A percentile compares a stretch with the other conserved stretches of the same genome.
Evolutionary conservation across 352 stramenopile genomes (phyloP).

Genomic region (Pythium biforme): DNA sequence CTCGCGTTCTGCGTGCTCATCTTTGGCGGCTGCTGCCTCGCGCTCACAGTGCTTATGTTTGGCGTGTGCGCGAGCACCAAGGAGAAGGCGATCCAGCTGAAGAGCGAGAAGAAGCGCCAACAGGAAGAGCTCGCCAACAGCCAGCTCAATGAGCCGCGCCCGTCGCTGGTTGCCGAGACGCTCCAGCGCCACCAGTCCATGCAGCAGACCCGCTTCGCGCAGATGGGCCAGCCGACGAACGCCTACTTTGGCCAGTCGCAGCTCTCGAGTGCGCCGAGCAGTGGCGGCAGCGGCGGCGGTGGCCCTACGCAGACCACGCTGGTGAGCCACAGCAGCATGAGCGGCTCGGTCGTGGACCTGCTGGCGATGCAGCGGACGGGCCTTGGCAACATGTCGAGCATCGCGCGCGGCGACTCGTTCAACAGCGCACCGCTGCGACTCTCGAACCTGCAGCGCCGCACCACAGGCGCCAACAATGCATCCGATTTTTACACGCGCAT

Average conservation of each 20-base stretch:
- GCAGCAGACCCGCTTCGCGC: slow-evolving; percentile 65
- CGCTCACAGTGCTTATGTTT: slow-evolving; percentile 67
- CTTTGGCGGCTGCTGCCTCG: slow-evolving; percentile 38
- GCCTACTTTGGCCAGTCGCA: slow-evolving; percentile 35
- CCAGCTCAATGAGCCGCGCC: slow-evolving; percentile 8
- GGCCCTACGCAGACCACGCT: not conserved
- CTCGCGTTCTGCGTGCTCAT: slow-evolving; percentile 64
- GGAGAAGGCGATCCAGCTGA: slow-evolving; percentile 79
- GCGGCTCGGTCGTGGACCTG: slow-evolving; percentile 24
- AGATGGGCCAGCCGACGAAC: slow-evolving; percentile 16
- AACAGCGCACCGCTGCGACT: slow-evolving; percentile 15
- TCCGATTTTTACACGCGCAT: slow-evolving; percentile 19
- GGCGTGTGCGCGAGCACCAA: slow-evolving; percentile 80
- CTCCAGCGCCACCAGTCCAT: slow-evolving; percentile 36
- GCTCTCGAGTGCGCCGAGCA: slow-evolving; percentile 58
- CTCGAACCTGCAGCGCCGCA: slow-evolving; percentile 10
- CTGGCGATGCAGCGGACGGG: slow-evolving; percentile 23
- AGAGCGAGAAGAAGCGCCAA: slow-evolving; percentile 79
- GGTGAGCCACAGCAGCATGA: slow-evolving; percentile 9
- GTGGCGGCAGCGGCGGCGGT: not conserved
- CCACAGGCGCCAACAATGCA: slow-evolving; percentile 7
- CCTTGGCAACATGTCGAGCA: slow-evolving; percentile 21
- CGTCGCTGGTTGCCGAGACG: slow-evolving; percentile 26
- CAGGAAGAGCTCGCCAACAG: slow-evolving; percentile 30
- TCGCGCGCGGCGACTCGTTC: slow-evolving; percentile 22